Base-by-base conservation (phyloP, 768 basidiomycete species). In the Melanogaster broomeanus region DNA sequence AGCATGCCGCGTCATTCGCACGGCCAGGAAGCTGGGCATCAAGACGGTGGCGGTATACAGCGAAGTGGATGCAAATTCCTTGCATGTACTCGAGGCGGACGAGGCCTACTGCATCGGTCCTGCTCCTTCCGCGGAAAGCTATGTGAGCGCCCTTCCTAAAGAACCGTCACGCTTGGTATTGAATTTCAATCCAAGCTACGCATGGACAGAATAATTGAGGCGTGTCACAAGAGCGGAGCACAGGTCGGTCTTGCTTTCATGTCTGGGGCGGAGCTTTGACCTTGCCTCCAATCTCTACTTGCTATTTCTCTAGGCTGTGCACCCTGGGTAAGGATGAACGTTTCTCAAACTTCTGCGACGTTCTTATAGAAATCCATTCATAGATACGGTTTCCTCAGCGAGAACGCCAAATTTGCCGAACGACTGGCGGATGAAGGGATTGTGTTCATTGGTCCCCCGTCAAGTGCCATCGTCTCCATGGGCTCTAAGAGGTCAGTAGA, bases 71-170 rank as follows among this genome's bases (percentile, higher is more conserved):
- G 81, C 75, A 45, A 77, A 87, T 62, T 79, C 91, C 0, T 67
- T 95, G 53, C 95, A 98, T 67, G 93, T 95, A 21, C 72, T 82
- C 55, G 74, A 93, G 75, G 91, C 91, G 5, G 91, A 93, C 59
- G 90, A 93, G 62, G 90, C 91, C n/a, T 90, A 88, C 61, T 90
- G 88, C 57, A 93, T 98, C 35, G 95, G 94, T 1, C 91, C 91
- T n/a, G 89, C 94, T 1, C 86, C 87, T 1, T 93, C 92, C 1
- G 72, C 85, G 0, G 87, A 94, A 66, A 93, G 90, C 64, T 97
- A 98, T 72, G 93, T 93, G 52, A 67, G 89, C 78, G 1, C 33
- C 24, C 15, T 28, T 22, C 35, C 11, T 22, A 9, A 9, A 12
- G n/a, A 24, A 1, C 22, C 10, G 19, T 3, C 15, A 7, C 12